Evolutionary conservation across 139 green algal species (phyloP).

Genomic region (Picochlorum sp.): DNA sequence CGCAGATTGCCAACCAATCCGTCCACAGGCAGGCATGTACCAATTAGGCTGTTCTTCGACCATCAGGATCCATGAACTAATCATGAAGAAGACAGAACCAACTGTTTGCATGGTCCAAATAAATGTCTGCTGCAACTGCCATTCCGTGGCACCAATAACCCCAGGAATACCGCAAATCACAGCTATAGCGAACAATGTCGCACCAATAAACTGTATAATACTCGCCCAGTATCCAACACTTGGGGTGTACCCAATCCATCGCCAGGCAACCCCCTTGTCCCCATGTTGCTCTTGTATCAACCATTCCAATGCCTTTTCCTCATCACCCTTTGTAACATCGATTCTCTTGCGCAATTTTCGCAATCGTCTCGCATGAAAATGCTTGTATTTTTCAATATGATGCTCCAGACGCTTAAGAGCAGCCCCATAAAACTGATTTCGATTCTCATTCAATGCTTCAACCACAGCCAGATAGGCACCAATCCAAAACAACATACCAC

Average conservation of each 20-base stretch:
- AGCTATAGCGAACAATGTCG: background rate
- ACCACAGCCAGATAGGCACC: slow-evolving; percentile 5
- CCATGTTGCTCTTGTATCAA: background rate
- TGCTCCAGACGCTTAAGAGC: background rate
- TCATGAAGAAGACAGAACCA: background rate
- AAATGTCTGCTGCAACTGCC: slow-evolving; percentile 8
- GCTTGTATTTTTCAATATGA: slow-evolving; percentile 1
- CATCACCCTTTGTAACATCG: background rate
- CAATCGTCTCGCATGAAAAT: background rate
- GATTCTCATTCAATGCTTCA: slow-evolving; percentile 3
- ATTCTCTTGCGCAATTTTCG: background rate
- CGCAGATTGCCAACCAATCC: slow-evolving; percentile 13
- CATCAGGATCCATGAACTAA: slow-evolving; percentile 12
- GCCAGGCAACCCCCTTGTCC: background rate
- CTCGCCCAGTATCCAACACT: background rate
- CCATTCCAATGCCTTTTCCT: background rate
- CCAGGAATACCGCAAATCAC: slow-evolving; percentile 7
- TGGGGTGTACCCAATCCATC: background rate
- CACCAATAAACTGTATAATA: slow-evolving; percentile 11
- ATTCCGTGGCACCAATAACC: background rate
- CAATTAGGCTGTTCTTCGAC: slow-evolving; percentile 9
- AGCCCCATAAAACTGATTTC: slow-evolving; percentile 4
- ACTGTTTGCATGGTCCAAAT: slow-evolving; percentile 10
- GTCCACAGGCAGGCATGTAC: slow-evolving; percentile 7
- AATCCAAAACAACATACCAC: slow-evolving; percentile 12